Evolutionary conservation across 352 stramenopile genomes (phyloP).

Genomic region (Pythium rhizo-oryzae): DNA sequence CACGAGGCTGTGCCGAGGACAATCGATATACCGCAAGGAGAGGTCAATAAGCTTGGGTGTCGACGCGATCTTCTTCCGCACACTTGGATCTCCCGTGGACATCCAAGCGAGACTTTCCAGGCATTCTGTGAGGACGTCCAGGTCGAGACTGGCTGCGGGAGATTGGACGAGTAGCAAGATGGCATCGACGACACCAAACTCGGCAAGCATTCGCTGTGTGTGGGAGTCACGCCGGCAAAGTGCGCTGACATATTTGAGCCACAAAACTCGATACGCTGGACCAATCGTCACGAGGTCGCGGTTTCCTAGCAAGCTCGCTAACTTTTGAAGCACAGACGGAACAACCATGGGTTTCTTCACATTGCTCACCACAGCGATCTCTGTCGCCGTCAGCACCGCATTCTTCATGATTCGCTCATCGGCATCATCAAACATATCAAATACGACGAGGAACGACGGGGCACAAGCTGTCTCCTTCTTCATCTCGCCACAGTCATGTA

Average conservation of each 20-base stretch:
- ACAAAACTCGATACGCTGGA: constrained; percentile 38
- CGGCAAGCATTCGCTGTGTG: constrained; percentile 52
- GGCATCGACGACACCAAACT: constrained; percentile 57
- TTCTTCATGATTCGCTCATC: constrained; percentile 43
- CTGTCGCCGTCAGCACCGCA: constrained; percentile 41
- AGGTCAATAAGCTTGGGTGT: constrained; percentile 54
- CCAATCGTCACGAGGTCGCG: constrained; percentile 27
- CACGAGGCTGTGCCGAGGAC: constrained; percentile 32
- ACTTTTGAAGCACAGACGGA: constrained; percentile 43
- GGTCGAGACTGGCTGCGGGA: constrained; percentile 35
- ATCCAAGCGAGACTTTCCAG: constrained; percentile 64
- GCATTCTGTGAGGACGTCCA: constrained; percentile 43
- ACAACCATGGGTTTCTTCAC: constrained; percentile 41
- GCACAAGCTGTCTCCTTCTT: constrained; percentile 42
- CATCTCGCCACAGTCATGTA: constrained; percentile 20
- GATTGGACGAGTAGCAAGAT: constrained; percentile 55
- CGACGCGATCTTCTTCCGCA: constrained; percentile 44
- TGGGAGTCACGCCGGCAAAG: constrained; percentile 47
- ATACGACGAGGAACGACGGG: constrained; percentile 48
- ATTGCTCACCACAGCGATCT: constrained; percentile 35
- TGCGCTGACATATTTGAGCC: constrained; percentile 45
- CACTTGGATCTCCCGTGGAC: constrained; percentile 39
- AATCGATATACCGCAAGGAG: constrained; percentile 44
- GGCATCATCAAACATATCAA: constrained; percentile 45
- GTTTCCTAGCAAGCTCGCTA: constrained; percentile 46